Evolutionary conservation across 148 eudicot genomes (phyloP), one percentile per base, ranked within the genome.

Genomic region (Arctostaphylos glauca): DNA sequence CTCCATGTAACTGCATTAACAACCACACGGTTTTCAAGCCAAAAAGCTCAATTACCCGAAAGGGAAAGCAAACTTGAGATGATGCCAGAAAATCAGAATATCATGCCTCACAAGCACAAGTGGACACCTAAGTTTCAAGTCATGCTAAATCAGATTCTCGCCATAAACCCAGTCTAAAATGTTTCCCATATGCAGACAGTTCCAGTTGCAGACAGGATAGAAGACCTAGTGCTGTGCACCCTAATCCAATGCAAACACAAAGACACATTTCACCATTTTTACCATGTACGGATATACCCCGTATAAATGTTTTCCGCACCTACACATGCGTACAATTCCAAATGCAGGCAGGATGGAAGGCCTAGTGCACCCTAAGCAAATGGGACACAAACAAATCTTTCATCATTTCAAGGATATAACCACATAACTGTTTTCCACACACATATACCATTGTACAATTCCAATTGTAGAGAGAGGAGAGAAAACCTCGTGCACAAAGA

Each of bases 1-100:
- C 94, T 81, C 94, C 98, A 93, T 96, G 99, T 84, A 96, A 89
- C 99, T 96, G 91, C 89, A 88, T 50, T 72, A 86, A 46, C 64
- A 83, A 77, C 10, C 73, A 43, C 10, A 66, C 46, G 10, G 62
- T 31, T 25, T 10, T 81, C 80, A 86, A 70, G 53, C 73, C 16
- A 31, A 44, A 44, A 77, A 16, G 19, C 38, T 18, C 21, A 12
- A 47, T 15, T 50, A 70, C 66, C 52, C 44, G 14, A 80, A 59
- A 41, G 14, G 16, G 8, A 2, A 9, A 15, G 64, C 38, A 73
- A 80, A 80, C 71, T 56, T 60, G 10, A 68, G 50, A 15, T 6
- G 3, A 64, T 58, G 55, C 10, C 38, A 23, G 41, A 31, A 71
- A 55, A 79, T 46, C 19, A 72, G 13, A 59, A 72, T 46, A 53